Conservation (phyloP, 352 stramenopile genomes). For the Phytopythium litorale region DNA sequence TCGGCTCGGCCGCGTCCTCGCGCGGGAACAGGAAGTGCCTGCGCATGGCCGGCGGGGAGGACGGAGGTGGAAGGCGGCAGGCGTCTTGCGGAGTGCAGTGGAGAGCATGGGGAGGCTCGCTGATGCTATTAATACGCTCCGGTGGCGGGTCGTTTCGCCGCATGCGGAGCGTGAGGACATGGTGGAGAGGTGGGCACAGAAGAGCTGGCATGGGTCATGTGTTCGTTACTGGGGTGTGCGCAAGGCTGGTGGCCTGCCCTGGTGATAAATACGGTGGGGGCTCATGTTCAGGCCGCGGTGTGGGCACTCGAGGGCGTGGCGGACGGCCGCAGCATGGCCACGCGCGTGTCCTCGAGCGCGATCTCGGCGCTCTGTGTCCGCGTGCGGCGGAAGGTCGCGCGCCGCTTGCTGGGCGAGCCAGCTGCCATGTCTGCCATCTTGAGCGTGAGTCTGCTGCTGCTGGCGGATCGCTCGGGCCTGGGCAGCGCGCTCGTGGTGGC, state of each 20-base stretch:
- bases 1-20: constrained; percentile 52
- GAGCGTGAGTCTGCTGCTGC: constrained; percentile 17
- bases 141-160: neutral
- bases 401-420: constrained; percentile 3
- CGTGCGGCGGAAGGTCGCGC: constrained; percentile 14
- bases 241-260: no score
- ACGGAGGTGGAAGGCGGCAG: neutral
- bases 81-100: no score
- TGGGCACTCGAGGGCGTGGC: neutral
- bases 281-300: neutral
- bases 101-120: no score
- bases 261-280: neutral
- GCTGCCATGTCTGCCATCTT: constrained; percentile 29
- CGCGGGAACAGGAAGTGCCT: constrained; percentile 55
- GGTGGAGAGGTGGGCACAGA: no score
- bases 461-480: neutral
- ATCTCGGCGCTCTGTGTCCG: constrained; percentile 46
- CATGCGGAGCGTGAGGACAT: neutral
- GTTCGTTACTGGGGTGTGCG: neutral
- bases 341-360: constrained; percentile 51
- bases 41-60: constrained; percentile 26
- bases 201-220: neutral
- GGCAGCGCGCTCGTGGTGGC: neutral
- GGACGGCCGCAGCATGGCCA: constrained; percentile 29
- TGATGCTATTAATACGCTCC: neutral